Percentiles rank a stretch among this genome's conserved stretches.
Evolutionary conservation across 352 stramenopile species (phyloP).

Genomic region (Phytopythium chamaehyphon): DNA sequence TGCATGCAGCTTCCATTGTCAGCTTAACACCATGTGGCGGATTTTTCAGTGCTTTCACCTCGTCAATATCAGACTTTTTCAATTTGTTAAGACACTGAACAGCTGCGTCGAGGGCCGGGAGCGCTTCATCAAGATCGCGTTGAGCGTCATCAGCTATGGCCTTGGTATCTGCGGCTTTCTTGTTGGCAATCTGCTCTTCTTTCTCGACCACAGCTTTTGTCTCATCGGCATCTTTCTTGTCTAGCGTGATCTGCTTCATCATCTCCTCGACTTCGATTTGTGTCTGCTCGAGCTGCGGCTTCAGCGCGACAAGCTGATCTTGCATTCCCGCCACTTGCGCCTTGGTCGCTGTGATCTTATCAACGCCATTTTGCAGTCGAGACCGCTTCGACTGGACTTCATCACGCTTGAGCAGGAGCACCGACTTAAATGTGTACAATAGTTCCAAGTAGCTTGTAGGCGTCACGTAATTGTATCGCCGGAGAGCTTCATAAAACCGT

Average conservation of each 20-base stretch:
- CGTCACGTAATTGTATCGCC: constrained; percentile 92
- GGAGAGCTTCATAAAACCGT: constrained; percentile 83
- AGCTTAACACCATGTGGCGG: constrained; percentile 79
- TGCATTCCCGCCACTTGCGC: constrained; percentile 91
- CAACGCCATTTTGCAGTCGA: constrained; percentile 87
- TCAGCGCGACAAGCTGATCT: constrained; percentile 88
- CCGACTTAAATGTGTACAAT: constrained; percentile 91
- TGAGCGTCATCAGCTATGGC: constrained; percentile 91
- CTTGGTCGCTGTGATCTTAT: constrained; percentile 93
- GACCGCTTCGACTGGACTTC: constrained; percentile 86
- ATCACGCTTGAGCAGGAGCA: constrained; percentile 86
- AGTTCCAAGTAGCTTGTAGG: constrained; percentile 92
- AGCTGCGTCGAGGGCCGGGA: constrained; percentile 89
- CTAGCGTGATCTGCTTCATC: constrained; percentile 92
- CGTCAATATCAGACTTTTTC: constrained; percentile 94
- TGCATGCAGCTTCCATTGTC: constrained; percentile 91
- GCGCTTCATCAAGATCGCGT: constrained; percentile 89
- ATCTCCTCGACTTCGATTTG: constrained; percentile 92
- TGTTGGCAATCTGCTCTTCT: constrained; percentile 89
- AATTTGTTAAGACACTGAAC: constrained; percentile 90
- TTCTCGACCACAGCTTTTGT: constrained; percentile 90
- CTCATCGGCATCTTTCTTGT: constrained; percentile 90
- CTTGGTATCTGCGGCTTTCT: constrained; percentile 91
- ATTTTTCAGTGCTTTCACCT: constrained; percentile 90
- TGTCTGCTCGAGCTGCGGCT: constrained; percentile 90